These are phyloP conservation scores for Cystobasidium tubakii DNA, from an alignment of 768 basidiomycete genomes.

Conservation along the genomic window DNA sequence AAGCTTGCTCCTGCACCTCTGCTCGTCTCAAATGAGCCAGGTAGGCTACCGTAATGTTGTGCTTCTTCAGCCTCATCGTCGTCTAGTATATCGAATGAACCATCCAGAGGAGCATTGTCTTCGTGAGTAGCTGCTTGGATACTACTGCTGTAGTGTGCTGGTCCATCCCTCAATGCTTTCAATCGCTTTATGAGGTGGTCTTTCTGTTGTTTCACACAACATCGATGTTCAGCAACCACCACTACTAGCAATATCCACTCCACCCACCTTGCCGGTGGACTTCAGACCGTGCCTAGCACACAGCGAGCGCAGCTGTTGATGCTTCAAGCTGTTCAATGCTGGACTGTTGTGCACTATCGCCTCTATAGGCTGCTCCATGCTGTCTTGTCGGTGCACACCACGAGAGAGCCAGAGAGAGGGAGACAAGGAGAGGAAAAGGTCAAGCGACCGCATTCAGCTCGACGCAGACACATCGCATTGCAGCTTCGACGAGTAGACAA, in stretches of 20 bases:
- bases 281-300: constrained; percentile 12
- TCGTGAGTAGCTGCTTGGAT: neutral
- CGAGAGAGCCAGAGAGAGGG: neutral
- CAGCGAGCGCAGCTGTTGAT: constrained; percentile 16
- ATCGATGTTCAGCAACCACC: neutral
- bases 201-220: neutral
- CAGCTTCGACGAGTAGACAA: too few relatives aligned
- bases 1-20: neutral
- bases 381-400: neutral
- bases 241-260: neutral
- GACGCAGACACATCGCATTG: too few relatives aligned
- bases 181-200: constrained; percentile 18
- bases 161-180: constrained; percentile 13
- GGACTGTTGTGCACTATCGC: constrained; percentile 20
- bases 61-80: neutral
- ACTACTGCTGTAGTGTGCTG: neutral
- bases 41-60: neutral
- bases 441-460: too few relatives aligned
- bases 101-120: neutral
- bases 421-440: neutral
- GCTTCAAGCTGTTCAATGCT: constrained; percentile 6
- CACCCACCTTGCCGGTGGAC: constrained; percentile 14
- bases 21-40: neutral
- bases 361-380: neutral
- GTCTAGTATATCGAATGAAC: neutral